A percentile compares a stretch with the other conserved stretches of the same genome.
phyloP scores from a whole-genome alignment of 2,329 filamentous ascomycete species.

The Ophiostoma perfectum region DNA sequence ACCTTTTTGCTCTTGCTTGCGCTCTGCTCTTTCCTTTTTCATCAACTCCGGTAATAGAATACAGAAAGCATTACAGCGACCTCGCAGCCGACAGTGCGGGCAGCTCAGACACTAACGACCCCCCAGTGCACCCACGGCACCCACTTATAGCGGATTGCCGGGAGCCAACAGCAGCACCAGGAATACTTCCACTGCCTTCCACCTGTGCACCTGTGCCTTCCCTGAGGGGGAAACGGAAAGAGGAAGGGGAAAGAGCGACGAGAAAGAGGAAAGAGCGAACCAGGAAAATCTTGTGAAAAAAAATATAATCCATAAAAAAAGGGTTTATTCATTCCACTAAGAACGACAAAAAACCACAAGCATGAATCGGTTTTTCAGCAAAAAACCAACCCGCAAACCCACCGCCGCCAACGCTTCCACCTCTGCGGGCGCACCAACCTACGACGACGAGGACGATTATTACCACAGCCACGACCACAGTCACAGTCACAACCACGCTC shows the following conservation, averaged over 20 bases:
- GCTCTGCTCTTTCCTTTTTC: not conserved
- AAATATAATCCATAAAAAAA: not conserved
- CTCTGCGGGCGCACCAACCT: constrained; percentile 28
- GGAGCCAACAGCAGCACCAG: constrained; percentile 1
- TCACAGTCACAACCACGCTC: not conserved
- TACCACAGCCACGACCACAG: constrained; percentile 21
- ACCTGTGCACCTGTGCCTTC: not conserved
- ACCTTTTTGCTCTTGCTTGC: not conserved
- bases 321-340: not conserved
- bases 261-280: not conserved
- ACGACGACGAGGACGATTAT: constrained; percentile 37
- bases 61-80: not conserved
- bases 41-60: not conserved
- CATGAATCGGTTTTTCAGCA: constrained; percentile 50
- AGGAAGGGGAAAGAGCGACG: too few species aligned
- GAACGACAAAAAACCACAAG: not conserved
- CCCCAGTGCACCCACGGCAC: not conserved
- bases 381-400: constrained; percentile 45
- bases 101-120: too few species aligned
- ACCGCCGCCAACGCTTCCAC: constrained; percentile 35
- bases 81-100: too few species aligned
- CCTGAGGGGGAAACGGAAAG: too few species aligned
- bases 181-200: not conserved
- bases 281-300: not conserved
- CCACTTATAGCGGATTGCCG: not conserved